These are phyloP conservation scores for Magnolia changhungtana DNA, from an alignment of 164 flowering plant species.

Conservation along the genomic window DNA sequence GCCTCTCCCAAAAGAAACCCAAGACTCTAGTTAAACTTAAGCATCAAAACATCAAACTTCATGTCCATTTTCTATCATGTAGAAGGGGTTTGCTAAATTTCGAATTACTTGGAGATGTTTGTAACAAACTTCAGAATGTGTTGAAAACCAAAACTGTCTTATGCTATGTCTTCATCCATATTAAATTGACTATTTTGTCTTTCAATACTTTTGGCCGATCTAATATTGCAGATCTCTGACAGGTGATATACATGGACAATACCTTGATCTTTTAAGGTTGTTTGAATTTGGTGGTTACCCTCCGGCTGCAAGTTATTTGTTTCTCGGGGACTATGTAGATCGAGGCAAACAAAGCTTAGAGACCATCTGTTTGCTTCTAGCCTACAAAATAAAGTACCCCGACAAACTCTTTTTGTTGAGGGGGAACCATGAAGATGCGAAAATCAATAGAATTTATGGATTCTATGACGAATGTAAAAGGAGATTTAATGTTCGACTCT, in stretches of 20 bases:
- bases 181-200: no score
- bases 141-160: no score
- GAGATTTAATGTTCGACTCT: conserved; percentile 51
- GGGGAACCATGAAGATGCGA: conserved; percentile 54
- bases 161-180: no score
- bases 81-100: no score
- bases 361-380: conserved; percentile 49
- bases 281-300: conserved; percentile 55
- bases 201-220: no score
- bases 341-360: conserved; percentile 54
- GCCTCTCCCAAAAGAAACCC: no score
- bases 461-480: conserved; percentile 60
- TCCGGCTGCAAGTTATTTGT: conserved; percentile 44
- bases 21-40: no score
- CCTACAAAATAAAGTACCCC: conserved; percentile 51
- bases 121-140: no score
- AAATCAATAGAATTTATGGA: conserved; percentile 54
- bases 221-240: conserved; percentile 1
- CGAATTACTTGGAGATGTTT: no score
- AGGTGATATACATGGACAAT: conserved; percentile 64
- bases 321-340: conserved; percentile 59
- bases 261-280: conserved; percentile 44
- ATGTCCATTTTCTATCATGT: no score
- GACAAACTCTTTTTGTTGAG: conserved; percentile 37
- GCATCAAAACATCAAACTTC: no score